A percentile compares a stretch with the other conserved stretches of the same genome.
Conservation (phyloP, 305 asterid species). For the Fraxinus sp. region DNA sequence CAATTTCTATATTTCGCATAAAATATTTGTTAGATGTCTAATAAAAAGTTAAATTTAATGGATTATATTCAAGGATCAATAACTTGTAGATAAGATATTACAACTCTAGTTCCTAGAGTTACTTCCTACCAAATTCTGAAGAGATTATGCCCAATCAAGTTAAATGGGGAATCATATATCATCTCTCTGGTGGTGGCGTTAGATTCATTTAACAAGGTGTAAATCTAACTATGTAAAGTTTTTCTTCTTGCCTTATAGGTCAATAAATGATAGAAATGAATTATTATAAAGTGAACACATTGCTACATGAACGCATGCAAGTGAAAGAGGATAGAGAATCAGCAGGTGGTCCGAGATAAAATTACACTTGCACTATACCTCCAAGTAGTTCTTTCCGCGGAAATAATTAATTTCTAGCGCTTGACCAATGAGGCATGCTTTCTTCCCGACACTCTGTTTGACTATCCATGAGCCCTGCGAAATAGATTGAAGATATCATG, state of each 20-base stretch:
- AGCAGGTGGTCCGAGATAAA: constrained; percentile 11
- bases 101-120: background rate
- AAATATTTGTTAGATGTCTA: background rate
- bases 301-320: background rate
- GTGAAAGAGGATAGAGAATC: constrained; percentile 2
- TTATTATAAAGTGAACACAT: background rate
- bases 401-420: constrained; percentile 88
- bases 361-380: constrained; percentile 50
- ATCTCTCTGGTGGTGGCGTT: background rate
- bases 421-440: constrained; percentile 95
- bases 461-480: constrained; percentile 95
- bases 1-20: background rate
- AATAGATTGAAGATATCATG: constrained; percentile 21
- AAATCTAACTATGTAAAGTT: background rate
- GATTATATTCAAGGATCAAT: background rate
- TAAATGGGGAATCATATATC: background rate
- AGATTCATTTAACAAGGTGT: background rate
- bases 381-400: constrained; percentile 85
- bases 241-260: constrained; percentile 15
- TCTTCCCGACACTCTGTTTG: constrained; percentile 93
- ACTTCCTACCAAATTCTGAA: background rate
- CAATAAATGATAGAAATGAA: background rate
- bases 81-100: background rate
- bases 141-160: background rate
- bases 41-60: background rate